Evolutionary conservation across 176 grass and related monocot genomes (phyloP), one percentile per base, ranked within the genome.

Genomic region (Aegilops sharonensis): DNA sequence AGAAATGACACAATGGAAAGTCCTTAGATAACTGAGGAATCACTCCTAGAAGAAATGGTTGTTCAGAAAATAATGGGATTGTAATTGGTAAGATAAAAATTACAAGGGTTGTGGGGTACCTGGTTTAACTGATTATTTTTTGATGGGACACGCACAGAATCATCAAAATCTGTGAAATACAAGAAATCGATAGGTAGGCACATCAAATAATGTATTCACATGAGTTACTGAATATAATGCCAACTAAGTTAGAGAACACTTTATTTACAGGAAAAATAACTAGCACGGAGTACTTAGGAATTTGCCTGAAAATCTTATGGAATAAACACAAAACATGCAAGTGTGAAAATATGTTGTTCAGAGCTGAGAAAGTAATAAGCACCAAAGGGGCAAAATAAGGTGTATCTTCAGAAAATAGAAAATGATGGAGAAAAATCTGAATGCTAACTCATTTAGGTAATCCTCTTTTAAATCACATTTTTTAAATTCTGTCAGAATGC

Each of bases 121-220:
- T 91, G 76, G 54, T 84, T 80, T 76, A 69, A 63, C 11, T 76
- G 61, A 54, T 84, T 73, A 24, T 61, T 69, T 84, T 23, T 52
- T 5, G 21, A 21, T 9, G 68, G 37, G 52, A 88, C 62, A 9
- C 68, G 2, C 27, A 23, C 24, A n/a, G 69, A 84, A 88, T 81
- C 78, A 76, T 40, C 85, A 64, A 68, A 72, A 87, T 68, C 89
- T 91, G 76, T 80, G n/a, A 68, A 52, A 50, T 18, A 63, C 35
- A 86, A 72, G 31, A 23, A 84, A 77, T 68, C 5, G 57, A 13
- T n/a, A 83, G 40, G 52, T 39, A 9, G 0, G 32, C 6, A 18
- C 54, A 65, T 65, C 11, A 77, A 27, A 85, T 23, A 74, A 32
- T 47, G 74, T 47, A 31, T 84, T 84, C 65, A 65, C 56, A 35